phyloP scores from a whole-genome alignment of 2,329 filamentous ascomycete genomes.

The Scytalidium lignicola region DNA sequence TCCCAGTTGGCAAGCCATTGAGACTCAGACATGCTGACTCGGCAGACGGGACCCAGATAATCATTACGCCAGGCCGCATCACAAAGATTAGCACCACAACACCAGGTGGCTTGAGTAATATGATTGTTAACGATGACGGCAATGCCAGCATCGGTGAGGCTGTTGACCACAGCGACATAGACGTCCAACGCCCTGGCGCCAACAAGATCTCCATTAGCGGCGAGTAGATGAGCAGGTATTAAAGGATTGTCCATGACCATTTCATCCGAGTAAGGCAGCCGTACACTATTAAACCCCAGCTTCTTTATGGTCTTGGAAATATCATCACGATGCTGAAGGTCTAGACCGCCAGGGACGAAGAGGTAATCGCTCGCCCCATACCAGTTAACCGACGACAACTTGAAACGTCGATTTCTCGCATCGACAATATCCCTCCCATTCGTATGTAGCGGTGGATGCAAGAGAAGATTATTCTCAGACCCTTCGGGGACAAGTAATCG shows the following conservation, averaged over 20 bases:
- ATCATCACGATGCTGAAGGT: conserved; percentile 54
- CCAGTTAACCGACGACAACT: conserved; percentile 64
- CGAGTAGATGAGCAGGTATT: conserved; percentile 44
- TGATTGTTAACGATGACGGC: conserved; percentile 51
- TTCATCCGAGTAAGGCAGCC: conserved; percentile 65
- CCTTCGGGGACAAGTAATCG: neutral
- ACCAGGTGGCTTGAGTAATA: conserved; percentile 65
- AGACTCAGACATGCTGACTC: conserved; percentile 57
- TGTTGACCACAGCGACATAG: conserved; percentile 40
- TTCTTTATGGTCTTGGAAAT: conserved; percentile 55
- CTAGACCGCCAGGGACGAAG: conserved; percentile 59
- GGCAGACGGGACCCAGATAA: conserved; percentile 53
- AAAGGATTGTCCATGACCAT: conserved; percentile 56
- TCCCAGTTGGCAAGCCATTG: conserved; percentile 65
- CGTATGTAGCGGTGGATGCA: conserved; percentile 49
- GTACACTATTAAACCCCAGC: conserved; percentile 66
- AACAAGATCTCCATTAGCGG: conserved; percentile 55
- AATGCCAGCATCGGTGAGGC: conserved; percentile 6
- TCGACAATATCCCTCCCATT: conserved; percentile 58
- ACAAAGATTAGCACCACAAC: conserved; percentile 63
- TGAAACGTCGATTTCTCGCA: conserved; percentile 49
- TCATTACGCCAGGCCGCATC: conserved; percentile 64
- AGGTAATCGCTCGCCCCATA: conserved; percentile 65
- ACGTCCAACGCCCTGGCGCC: conserved; percentile 55
- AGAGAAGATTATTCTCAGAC: neutral